A percentile compares a stretch with the other conserved stretches of the same genome.
These are phyloP conservation scores for Xylariaceae sp. DNA, from an alignment of 2,329 filamentous ascomycete species.

Conservation along the genomic window DNA sequence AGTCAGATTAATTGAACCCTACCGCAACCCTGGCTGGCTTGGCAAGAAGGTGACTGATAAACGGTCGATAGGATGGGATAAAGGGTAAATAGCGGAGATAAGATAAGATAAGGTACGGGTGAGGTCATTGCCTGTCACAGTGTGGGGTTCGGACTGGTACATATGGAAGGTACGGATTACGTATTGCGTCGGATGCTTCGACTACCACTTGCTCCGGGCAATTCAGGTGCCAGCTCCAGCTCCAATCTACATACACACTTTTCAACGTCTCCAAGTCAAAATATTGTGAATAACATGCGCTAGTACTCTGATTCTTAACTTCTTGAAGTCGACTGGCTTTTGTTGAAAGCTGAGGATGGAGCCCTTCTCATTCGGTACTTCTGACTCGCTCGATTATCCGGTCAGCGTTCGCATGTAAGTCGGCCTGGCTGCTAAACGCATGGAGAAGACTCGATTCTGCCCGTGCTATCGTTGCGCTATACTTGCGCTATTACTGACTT, in stretches of 20 bases:
- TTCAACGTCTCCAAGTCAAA: neutral
- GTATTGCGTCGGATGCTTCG: too few relatives aligned
- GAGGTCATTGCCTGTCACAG: neutral
- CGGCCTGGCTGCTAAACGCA: neutral
- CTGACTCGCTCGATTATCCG: conserved; percentile 73
- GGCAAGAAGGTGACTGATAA: neutral
- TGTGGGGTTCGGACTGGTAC: too few relatives aligned
- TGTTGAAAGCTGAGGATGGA: conserved; percentile 57
- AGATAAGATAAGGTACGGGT: neutral
- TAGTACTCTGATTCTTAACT: neutral
- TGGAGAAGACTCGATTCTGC: neutral
- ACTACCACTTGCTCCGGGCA: too few relatives aligned
- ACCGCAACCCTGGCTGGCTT: neutral
- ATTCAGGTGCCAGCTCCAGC: too few relatives aligned
- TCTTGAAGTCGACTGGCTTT: conserved; percentile 1
- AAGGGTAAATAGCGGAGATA: neutral
- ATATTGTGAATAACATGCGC: conserved; percentile 5
- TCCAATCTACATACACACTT: neutral
- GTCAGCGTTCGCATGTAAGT: conserved; percentile 60
- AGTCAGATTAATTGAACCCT: neutral
- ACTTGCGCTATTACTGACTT: conserved; percentile 3
- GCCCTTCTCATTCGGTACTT: conserved; percentile 90
- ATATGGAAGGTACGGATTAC: neutral
- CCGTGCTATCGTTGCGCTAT: neutral
- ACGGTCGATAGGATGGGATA: neutral